Percentiles rank a stretch among this genome's conserved stretches.
Conservation (phyloP, 305 asterid species). For the Petunia hybrid region DNA sequence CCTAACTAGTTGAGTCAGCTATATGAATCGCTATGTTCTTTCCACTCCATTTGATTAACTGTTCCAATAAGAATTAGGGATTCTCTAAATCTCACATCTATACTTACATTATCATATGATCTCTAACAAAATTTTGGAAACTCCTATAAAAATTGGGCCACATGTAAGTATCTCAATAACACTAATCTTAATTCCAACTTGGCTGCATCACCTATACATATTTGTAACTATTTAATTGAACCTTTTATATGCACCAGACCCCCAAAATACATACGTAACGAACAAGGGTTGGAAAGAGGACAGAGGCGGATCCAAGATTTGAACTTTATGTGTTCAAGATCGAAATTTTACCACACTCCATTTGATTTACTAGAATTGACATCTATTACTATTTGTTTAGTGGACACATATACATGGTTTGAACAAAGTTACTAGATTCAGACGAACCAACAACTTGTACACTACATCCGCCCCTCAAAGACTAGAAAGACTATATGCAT, state of each 20-base stretch:
- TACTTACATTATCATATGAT: background rate
- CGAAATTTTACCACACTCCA: too few relatives aligned
- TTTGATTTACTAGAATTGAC: background rate
- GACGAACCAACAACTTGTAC: background rate
- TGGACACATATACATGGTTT: background rate
- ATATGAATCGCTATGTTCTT: background rate
- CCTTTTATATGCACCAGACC: background rate
- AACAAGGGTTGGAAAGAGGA: background rate
- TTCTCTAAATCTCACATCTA: slow-evolving; percentile 18
- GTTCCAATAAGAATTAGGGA: background rate
- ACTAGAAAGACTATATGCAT: background rate
- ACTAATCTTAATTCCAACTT: background rate
- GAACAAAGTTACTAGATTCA: background rate
- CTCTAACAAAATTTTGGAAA: background rate
- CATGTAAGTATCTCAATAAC: background rate
- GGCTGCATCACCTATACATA: background rate
- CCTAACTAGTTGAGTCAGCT: background rate
- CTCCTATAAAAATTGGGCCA: background rate
- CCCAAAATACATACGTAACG: background rate
- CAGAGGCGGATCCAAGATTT: background rate
- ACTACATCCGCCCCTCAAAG: too few relatives aligned
- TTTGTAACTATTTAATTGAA: background rate
- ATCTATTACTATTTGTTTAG: too few relatives aligned
- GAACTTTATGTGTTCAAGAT: background rate
- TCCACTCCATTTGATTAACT: background rate